Conservation (phyloP, 495 filamentous ascomycete species). For the Neurospora sp. region DNA sequence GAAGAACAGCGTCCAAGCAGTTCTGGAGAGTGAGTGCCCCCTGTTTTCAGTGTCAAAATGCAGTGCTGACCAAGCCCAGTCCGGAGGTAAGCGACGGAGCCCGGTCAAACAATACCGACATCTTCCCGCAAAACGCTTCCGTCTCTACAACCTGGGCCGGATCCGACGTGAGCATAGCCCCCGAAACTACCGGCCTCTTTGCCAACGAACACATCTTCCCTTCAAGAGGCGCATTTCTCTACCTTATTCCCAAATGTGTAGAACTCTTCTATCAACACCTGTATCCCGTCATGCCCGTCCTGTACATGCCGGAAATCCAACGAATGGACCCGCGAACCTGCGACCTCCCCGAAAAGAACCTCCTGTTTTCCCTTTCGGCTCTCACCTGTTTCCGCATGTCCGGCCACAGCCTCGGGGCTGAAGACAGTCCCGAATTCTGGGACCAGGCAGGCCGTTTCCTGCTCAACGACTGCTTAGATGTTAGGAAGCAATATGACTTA, state of each 20-base stretch:
- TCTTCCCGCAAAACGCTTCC: not conserved
- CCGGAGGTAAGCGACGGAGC: not conserved
- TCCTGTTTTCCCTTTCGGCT: slow-evolving; percentile 25
- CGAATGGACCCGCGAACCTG: slow-evolving; percentile 11
- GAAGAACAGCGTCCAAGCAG: not conserved
- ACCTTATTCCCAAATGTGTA: slow-evolving; percentile 24
- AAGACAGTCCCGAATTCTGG: slow-evolving; percentile 16
- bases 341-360: slow-evolving; percentile 20
- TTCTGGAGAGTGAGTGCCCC: not conserved
- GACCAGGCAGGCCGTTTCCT: slow-evolving; percentile 25
- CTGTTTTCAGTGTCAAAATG: not conserved
- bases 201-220: slow-evolving; percentile 18
- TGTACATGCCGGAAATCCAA: slow-evolving; percentile 23
- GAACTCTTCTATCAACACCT: slow-evolving; percentile 27
- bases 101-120: not conserved
- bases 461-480: slow-evolving; percentile 22
- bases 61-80: not conserved
- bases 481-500: slow-evolving; percentile 25
- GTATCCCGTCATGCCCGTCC: slow-evolving; percentile 28
- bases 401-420: slow-evolving; percentile 16
- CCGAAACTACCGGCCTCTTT: slow-evolving; percentile 18
- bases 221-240: slow-evolving; percentile 15
- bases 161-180: slow-evolving; percentile 2
- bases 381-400: slow-evolving; percentile 29
- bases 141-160: not conserved